A percentile compares a stretch with the other conserved stretches of the same genome.
phyloP scores from a whole-genome alignment of 257 asterid species.

The Solanum tarapatanum region DNA sequence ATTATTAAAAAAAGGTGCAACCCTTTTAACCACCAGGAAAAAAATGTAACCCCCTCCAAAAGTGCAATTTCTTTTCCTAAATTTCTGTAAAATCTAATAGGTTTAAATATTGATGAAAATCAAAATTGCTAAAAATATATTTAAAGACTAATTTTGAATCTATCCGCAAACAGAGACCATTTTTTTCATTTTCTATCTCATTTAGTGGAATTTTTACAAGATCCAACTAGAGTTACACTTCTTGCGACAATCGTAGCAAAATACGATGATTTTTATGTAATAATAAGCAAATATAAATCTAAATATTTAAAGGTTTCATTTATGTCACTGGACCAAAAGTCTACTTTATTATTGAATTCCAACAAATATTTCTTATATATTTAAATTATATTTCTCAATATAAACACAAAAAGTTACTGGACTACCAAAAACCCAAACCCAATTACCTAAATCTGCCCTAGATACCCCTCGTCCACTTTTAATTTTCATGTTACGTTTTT shows the following conservation, averaged over 20 bases:
- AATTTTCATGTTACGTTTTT: fast-evolving
- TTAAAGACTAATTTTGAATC: not conserved
- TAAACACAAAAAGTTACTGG: not conserved
- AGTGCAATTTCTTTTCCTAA: not conserved
- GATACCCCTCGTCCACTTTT: no score
- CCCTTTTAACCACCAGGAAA: not conserved
- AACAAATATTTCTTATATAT: not conserved
- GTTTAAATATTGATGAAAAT: not conserved
- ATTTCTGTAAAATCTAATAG: not conserved
- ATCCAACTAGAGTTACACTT: not conserved
- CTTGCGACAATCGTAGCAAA: not conserved
- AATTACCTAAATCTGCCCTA: not conserved
- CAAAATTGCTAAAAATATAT: not conserved
- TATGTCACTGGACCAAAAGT: not conserved
- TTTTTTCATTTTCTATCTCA: not conserved
- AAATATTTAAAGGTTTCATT: not conserved
- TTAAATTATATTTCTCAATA: not conserved
- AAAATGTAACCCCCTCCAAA: not conserved
- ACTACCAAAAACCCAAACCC: not conserved
- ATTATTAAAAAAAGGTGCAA: not conserved
- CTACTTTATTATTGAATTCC: not conserved
- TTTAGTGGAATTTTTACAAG: not conserved
- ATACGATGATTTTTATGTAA: not conserved
- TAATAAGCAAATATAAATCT: not conserved
- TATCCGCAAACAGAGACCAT: not conserved